These are phyloP conservation scores for Cicer judaicum DNA, from an alignment of 306 rosid species.

Conservation along the genomic window DNA sequence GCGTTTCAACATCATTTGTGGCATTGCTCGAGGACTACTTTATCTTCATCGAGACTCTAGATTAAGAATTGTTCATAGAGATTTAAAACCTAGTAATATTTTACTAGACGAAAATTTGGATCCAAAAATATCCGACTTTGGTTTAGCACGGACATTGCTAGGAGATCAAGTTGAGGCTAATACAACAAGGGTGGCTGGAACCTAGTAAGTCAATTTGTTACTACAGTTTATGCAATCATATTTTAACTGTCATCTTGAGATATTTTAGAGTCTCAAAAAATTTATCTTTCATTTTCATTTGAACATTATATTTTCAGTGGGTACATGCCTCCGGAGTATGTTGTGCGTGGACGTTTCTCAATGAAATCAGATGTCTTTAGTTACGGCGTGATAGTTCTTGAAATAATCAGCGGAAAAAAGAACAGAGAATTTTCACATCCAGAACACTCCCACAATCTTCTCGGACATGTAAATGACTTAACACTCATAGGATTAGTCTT, in stretches of 20 bases:
- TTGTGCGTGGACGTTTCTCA: constrained; percentile 51
- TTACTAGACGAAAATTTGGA: constrained; percentile 53
- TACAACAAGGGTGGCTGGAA: constrained; percentile 58
- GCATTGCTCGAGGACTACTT: constrained; percentile 40
- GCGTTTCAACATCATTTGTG: constrained; percentile 14
- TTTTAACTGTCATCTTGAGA: not conserved
- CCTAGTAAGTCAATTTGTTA: constrained; percentile 51
- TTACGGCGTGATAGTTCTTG: constrained; percentile 54
- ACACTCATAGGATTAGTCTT: too few relatives aligned
- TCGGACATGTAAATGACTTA: constrained; percentile 37
- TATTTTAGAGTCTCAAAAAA: too few relatives aligned
- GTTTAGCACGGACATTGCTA: constrained; percentile 55
- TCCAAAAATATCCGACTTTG: constrained; percentile 63
- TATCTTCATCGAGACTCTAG: constrained; percentile 44
- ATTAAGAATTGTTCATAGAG: constrained; percentile 56
- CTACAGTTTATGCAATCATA: not conserved
- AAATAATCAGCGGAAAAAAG: constrained; percentile 61
- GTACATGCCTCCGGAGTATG: constrained; percentile 62
- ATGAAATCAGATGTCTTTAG: constrained; percentile 56
- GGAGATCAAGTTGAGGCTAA: constrained; percentile 55
- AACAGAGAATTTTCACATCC: constrained; percentile 48
- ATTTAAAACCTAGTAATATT: constrained; percentile 60
- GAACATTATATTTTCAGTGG: constrained; percentile 39
- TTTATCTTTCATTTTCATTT: too few relatives aligned
- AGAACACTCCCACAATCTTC: constrained; percentile 24